Evolutionary conservation across 2,329 filamentous ascomycete genomes (phyloP), one percentile per base, ranked within the genome.

Genomic region (Trichoderma citrinoviride): DNA sequence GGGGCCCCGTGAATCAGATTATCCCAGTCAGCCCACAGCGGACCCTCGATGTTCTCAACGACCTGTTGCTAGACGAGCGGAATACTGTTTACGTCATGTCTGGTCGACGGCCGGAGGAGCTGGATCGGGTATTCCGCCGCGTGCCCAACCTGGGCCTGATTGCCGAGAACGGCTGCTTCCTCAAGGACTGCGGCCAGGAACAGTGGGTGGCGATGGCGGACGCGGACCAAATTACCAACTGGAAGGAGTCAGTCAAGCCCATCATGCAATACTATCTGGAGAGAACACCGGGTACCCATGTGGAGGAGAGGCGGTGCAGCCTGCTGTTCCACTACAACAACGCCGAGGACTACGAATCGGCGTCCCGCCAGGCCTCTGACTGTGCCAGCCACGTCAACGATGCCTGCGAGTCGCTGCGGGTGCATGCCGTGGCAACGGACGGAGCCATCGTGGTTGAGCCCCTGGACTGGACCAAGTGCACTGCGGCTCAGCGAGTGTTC

Each of bases 61-160:
- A 97, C 65, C 79, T 98, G 15, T 82, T 95, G 10, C 82, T 89
- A 10, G 93, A 97, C 71, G 86, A 89, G 23, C 87, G 85, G 67
- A 98, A 98, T 73, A 87, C 88, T 1, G 90, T 98, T 27, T 98
- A 97, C 71, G 88, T 98, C 69, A 98, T 97, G 92, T 97, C 92
- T 62, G 90, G 91, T 8, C 88, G 92, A 40, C 90, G 89, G 70
- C 91, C 93, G 0, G 91, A 96, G 71, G 93, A 97, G 72, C 87
- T 97, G 40, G 92, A 97, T 70, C 87, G 89, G 5, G 82, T 96
- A 1, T 97, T 98, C 82, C 88, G 89, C 60, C 86, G 90, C 25
- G 90, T 97, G 1, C 90, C 91, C 5, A 90, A 90, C 66, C 80
- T 97, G 3, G 95, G 95, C 3, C 82, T 98, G 5, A 96, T 98